Evolutionary conservation across 148 eudicot genomes (phyloP).

Genomic region (Nyssa sinensis): DNA sequence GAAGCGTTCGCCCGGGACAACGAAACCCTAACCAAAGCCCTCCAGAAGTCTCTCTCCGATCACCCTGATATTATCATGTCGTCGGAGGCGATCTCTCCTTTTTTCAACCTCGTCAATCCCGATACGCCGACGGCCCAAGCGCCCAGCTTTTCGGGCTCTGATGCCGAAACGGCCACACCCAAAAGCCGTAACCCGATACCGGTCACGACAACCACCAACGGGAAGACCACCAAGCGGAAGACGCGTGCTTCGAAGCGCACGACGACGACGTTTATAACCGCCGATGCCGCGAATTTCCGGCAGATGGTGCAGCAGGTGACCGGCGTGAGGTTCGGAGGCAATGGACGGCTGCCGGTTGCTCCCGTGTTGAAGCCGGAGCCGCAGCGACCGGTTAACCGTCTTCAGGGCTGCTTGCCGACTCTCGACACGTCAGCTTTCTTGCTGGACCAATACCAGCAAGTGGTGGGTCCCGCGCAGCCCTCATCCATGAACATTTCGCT

Average conservation of each 20-base stretch:
- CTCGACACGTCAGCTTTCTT: constrained; percentile 76
- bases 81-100: constrained; percentile 12
- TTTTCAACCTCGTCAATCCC: constrained; percentile 6
- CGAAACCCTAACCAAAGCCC: constrained; percentile 45
- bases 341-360: constrained; percentile 14
- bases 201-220: constrained; percentile 40
- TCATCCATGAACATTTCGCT: not conserved
- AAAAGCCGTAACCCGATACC: constrained; percentile 8
- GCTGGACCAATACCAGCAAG: constrained; percentile 42
- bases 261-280: constrained; percentile 68
- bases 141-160: constrained; percentile 30
- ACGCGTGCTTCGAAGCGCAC: constrained; percentile 68
- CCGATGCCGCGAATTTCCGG: constrained; percentile 74
- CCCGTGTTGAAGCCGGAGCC: constrained; percentile 68
- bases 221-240: constrained; percentile 55
- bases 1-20: constrained; percentile 51
- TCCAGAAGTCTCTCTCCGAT: constrained; percentile 30
- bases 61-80: not conserved
- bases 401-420: constrained; percentile 59
- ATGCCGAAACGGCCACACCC: constrained; percentile 9
- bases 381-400: constrained; percentile 30
- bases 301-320: constrained; percentile 96
- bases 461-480: constrained; percentile 14
- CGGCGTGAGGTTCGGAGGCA: constrained; percentile 45
- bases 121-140: constrained; percentile 16